phyloP scores from a whole-genome alignment of 2,329 filamentous ascomycete species.

The Plectosphaerella plurivora region DNA sequence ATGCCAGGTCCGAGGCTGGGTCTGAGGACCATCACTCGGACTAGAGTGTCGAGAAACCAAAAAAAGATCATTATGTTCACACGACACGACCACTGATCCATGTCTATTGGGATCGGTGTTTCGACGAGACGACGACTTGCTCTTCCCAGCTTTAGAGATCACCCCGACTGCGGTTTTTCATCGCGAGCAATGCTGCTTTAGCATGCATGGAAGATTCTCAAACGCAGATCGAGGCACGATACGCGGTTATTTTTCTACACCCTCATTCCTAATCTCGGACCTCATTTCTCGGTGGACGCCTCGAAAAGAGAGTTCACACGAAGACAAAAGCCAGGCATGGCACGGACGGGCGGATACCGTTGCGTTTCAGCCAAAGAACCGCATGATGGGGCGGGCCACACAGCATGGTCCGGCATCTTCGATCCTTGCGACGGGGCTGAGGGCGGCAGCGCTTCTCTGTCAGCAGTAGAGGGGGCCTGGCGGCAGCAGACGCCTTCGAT shows the following conservation, averaged over 20 bases:
- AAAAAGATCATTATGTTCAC: background rate
- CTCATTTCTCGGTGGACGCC: background rate
- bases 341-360: background rate
- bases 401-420: too few relatives aligned
- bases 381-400: background rate
- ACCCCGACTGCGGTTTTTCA: too few relatives aligned
- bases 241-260: slow-evolving; percentile 5
- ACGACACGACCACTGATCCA: background rate
- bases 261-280: slow-evolving; percentile 11
- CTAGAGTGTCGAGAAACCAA: slow-evolving; percentile 22
- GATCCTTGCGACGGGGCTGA: background rate
- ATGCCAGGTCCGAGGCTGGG: slow-evolving; percentile 57
- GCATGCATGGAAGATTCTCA: too few relatives aligned
- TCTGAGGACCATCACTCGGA: slow-evolving; percentile 62
- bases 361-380: background rate
- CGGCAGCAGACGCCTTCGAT: background rate
- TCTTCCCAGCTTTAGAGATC: slow-evolving; percentile 6
- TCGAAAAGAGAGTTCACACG: background rate
- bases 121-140: slow-evolving; percentile 10
- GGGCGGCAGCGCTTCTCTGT: background rate
- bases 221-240: too few relatives aligned
- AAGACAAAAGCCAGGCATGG: background rate
- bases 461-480: background rate
- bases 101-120: slow-evolving; percentile 1
- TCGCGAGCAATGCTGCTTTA: too few relatives aligned